Percentiles rank a stretch among this genome's conserved stretches.
phyloP scores from a whole-genome alignment of 2,329 filamentous ascomycete species.

The Pyrenophora graminea region DNA sequence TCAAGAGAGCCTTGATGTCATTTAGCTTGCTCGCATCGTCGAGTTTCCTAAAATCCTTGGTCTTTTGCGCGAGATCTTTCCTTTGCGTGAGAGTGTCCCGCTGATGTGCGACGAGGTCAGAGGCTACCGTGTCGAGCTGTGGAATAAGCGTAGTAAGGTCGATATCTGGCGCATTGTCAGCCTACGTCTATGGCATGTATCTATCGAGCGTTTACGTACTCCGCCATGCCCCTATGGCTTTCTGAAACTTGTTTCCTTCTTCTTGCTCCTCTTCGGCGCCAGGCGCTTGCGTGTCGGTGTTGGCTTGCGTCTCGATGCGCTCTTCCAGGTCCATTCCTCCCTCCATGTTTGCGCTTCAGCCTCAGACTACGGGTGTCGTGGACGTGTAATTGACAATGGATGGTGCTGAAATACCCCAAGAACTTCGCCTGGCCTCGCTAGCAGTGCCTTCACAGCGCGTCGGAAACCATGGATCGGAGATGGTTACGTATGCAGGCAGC shows the following conservation, averaged over 20 bases:
- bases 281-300: slow-evolving; percentile 10
- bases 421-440: too few species aligned
- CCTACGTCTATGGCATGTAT: neutral
- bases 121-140: slow-evolving; percentile 88
- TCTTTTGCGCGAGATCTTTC: slow-evolving; percentile 98
- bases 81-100: slow-evolving; percentile 93
- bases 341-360: slow-evolving; percentile 34
- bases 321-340: slow-evolving; percentile 40
- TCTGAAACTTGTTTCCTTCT: slow-evolving; percentile 88
- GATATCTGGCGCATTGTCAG: slow-evolving; percentile 64
- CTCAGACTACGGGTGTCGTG: neutral
- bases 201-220: slow-evolving; percentile 59
- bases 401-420: neutral
- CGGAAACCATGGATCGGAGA: slow-evolving; percentile 4
- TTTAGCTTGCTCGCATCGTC: slow-evolving; percentile 84
- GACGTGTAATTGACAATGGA: neutral
- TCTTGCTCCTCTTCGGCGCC: slow-evolving; percentile 40
- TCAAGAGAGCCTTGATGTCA: slow-evolving; percentile 87
- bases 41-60: slow-evolving; percentile 94
- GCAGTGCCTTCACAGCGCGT: slow-evolving; percentile 14
- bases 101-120: slow-evolving; percentile 90
- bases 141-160: slow-evolving; percentile 83
- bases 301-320: slow-evolving; percentile 13
- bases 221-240: slow-evolving; percentile 93
- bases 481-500: slow-evolving; percentile 30